Conservation (phyloP, 1,284 basidiomycete genomes). For the Tilletia indica region DNA sequence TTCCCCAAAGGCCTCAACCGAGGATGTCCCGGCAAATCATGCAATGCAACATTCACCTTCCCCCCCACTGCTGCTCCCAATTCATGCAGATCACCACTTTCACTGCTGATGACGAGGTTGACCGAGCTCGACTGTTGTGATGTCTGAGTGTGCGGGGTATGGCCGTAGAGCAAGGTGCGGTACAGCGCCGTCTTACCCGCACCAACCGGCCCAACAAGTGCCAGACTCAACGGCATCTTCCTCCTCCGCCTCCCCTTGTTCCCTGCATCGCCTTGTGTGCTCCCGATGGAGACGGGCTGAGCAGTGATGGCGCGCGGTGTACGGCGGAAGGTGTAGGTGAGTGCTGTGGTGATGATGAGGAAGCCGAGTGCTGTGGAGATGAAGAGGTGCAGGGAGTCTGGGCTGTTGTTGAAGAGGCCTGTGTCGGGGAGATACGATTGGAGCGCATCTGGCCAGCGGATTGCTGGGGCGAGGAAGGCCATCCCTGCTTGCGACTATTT, state of each 20-base stretch:
- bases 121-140: conserved; percentile 38
- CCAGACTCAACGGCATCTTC: conserved; percentile 29
- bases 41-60: conserved; percentile 22
- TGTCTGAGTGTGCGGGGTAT: conserved; percentile 38
- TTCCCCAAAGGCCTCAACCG: conserved; percentile 38
- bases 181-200: conserved; percentile 50
- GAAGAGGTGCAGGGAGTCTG: conserved; percentile 17
- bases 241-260: conserved; percentile 17
- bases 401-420: conserved; percentile 23
- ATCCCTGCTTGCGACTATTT: neutral
- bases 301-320: conserved; percentile 8
- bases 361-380: conserved; percentile 32
- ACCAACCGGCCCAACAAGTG: conserved; percentile 42
- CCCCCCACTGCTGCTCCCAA: conserved; percentile 22
- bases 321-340: conserved; percentile 26
- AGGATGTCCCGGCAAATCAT: conserved; percentile 50
- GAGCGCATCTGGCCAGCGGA: conserved; percentile 39
- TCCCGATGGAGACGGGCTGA: conserved; percentile 5
- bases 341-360: conserved; percentile 32
- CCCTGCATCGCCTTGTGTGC: conserved; percentile 23
- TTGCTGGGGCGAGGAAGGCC: conserved; percentile 29
- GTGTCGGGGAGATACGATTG: conserved; percentile 28
- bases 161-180: conserved; percentile 39
- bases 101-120: conserved; percentile 12
- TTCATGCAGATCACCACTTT: conserved; percentile 3